phyloP scores from a whole-genome alignment of 345 rosid species.

The Rhodamnia argentea region DNA sequence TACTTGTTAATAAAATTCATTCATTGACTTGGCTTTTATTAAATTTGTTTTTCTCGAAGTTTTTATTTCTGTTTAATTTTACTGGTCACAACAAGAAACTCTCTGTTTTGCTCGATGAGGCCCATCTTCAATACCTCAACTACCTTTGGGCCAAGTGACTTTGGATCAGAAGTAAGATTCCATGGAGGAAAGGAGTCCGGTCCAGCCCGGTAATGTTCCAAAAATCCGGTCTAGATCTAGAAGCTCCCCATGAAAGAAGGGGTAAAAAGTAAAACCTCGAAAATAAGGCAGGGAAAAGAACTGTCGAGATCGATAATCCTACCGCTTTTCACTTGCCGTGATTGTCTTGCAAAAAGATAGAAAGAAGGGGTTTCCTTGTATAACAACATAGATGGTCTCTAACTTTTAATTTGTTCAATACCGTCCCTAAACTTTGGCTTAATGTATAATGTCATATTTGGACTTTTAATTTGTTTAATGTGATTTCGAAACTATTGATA shows the following conservation, averaged over 20 bases:
- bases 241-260: not conserved
- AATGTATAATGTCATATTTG: accelerated
- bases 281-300: not conserved
- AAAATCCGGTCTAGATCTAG: not conserved
- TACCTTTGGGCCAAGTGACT: not conserved
- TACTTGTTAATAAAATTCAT: too few relatives aligned
- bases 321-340: not conserved
- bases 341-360: not conserved
- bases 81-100: too few relatives aligned
- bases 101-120: too few relatives aligned
- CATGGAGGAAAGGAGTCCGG: not conserved
- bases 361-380: not conserved
- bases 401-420: accelerated
- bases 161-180: not conserved
- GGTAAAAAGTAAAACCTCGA: not conserved
- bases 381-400: not conserved
- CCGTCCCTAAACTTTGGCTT: too few relatives aligned
- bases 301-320: not conserved
- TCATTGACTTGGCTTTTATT: too few relatives aligned
- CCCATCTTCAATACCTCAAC: not conserved
- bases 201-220: not conserved
- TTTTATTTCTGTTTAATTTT: too few relatives aligned
- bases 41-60: too few relatives aligned
- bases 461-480: accelerated
- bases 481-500: accelerated